Base-by-base conservation (phyloP, 1,139 yeast genomes). In the Pichia terricola region DNA sequence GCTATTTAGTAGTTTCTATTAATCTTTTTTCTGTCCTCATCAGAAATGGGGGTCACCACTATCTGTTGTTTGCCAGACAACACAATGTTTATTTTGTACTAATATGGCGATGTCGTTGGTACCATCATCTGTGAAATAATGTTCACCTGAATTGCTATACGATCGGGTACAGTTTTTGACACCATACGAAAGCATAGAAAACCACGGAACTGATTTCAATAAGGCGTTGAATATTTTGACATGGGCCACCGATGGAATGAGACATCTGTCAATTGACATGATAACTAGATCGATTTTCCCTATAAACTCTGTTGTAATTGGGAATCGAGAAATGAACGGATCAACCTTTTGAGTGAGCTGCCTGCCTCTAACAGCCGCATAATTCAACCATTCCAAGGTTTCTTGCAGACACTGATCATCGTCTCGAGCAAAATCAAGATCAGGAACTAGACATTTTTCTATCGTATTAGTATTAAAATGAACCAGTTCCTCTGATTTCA, bases 361-460 rank as follows among this genome's bases (percentile, higher is more conserved):
- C 3, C 48, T 44, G 1, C 61, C 63, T 25, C 49, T 43, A 2
- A 54, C 39, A 4, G 56, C 40, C 0, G 52, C 53, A 44, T 57
- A 60, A 1, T 59, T 40, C 7, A 60, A n/a, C 62, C 62, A 62
- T 37, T 61, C 64, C 3, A 57, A 40, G 0, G 51, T 50, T 7
- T 55, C 53, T 3, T 27, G 26, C 2, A 50, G 40, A 53, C 56
- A 52, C 22, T 16, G 22, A 0, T 46, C 49, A n/a, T 51, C 53
- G 26, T 56, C 53, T 5, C 48, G 27, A 3, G 11, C 28, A 0
- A 53, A 52, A 3, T 38, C 37, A 28, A 59, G 42, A 38, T 37
- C 40, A 2, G 63, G 63, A 3, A 42, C 27, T 26, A 38, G 41
- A 25, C 57, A 42, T 2, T 34, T 11, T 11, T 30, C 11, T 16